These are phyloP conservation scores for Beauveria scarabaeidicola DNA, from an alignment of 2,329 filamentous ascomycete genomes.

Conservation along the genomic window DNA sequence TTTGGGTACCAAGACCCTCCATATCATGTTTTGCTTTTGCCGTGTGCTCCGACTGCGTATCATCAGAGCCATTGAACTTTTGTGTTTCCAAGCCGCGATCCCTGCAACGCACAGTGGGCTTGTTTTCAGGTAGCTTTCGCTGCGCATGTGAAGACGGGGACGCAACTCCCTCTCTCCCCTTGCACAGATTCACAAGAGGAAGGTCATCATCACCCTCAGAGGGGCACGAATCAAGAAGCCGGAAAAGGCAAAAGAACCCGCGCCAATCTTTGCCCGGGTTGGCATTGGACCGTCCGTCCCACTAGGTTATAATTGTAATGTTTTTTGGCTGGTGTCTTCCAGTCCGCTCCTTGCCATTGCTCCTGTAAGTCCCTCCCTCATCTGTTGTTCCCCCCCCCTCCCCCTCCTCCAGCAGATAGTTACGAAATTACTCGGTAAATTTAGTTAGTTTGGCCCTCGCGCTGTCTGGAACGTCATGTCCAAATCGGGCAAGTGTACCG, in stretches of 20 bases:
- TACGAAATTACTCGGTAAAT: too few species aligned
- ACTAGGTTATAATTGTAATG: not conserved
- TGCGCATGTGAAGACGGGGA: slow-evolving; percentile 7
- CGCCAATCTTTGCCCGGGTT: not conserved
- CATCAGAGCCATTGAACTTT: not conserved
- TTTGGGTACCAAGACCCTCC: not conserved
- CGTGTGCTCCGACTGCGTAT: not conserved
- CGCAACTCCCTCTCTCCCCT: not conserved
- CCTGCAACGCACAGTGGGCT: not conserved
- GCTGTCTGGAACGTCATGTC: not conserved
- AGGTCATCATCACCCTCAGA: not conserved
- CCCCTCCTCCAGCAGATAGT: not conserved
- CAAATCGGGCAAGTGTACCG: slow-evolving; percentile 10
- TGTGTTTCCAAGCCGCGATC: not conserved
- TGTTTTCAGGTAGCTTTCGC: not conserved
- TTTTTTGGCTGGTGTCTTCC: too few species aligned
- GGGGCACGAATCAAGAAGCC: not conserved
- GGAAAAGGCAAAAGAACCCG: not conserved
- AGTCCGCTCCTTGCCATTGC: not conserved
- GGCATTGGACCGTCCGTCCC: not conserved
- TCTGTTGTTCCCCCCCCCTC: not conserved
- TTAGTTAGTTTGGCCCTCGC: not conserved
- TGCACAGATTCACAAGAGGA: not conserved
- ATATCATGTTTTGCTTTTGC: not conserved
- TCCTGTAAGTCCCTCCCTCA: not conserved